Evolutionary conservation across 768 basidiomycete genomes (phyloP).

Genomic region (Tricholoma bakamatsutake): DNA sequence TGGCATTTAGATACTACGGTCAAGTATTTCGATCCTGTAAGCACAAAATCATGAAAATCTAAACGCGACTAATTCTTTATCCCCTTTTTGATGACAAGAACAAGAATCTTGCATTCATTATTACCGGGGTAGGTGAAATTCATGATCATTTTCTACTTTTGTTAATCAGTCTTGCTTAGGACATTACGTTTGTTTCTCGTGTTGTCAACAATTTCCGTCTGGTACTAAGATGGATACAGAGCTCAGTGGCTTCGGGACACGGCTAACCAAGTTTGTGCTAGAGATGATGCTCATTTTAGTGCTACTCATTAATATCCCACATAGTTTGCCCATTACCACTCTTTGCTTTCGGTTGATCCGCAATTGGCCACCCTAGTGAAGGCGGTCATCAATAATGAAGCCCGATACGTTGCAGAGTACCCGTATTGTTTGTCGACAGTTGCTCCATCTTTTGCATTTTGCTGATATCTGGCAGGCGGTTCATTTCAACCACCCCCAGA

Average conservation of each 20-base stretch:
- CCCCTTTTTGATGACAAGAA: conserved; percentile 28
- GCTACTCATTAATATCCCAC: background rate
- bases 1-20: conserved; percentile 62
- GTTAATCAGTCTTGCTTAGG: conserved; percentile 30
- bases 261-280: conserved; percentile 55
- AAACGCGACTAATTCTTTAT: background rate
- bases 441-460: background rate
- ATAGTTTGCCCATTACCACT: conserved; percentile 67
- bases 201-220: background rate
- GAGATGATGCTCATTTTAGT: background rate
- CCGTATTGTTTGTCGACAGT: conserved; percentile 60
- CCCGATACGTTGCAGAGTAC: conserved; percentile 62
- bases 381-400: conserved; percentile 80
- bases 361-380: conserved; percentile 62
- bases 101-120: conserved; percentile 72
- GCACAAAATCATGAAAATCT: background rate
- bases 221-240: conserved; percentile 27
- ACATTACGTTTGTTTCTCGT: conserved; percentile 56
- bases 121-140: conserved; percentile 55
- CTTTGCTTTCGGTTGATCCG: conserved; percentile 49
- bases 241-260: conserved; percentile 85
- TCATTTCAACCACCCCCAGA: conserved; percentile 79
- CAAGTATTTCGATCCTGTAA: conserved; percentile 62
- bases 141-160: background rate
- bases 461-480: conserved; percentile 34